These are phyloP conservation scores for Sanghuangporus baumii DNA, from an alignment of 1,284 basidiomycete species.

Conservation along the genomic window DNA sequence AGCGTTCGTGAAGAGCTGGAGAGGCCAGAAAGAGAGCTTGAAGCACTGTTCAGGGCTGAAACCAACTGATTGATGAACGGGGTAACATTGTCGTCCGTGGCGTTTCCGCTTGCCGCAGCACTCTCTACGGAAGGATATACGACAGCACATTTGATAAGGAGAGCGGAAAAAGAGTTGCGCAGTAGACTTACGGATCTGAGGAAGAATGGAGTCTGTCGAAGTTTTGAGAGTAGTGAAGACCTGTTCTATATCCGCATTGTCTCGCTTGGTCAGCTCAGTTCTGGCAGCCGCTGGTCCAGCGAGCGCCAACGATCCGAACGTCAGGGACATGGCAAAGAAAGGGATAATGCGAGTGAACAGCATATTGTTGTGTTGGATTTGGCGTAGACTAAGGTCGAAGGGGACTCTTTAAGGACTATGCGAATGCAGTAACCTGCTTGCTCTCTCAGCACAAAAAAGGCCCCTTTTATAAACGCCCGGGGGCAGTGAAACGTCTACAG, in stretches of 20 bases:
- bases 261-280: neutral
- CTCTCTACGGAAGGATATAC: neutral
- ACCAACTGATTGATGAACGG: conserved; percentile 16
- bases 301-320: conserved; percentile 9
- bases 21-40: conserved; percentile 9
- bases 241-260: conserved; percentile 2
- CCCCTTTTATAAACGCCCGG: neutral
- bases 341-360: conserved; percentile 11
- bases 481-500: neutral
- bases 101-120: conserved; percentile 1
- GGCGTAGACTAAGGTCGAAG: neutral
- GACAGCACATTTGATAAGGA: neutral
- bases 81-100: conserved; percentile 6
- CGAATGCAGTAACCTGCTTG: neutral
- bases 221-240: conserved; percentile 14
- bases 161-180: neutral
- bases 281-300: conserved; percentile 1
- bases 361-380: neutral
- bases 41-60: conserved; percentile 14
- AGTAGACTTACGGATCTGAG: conserved; percentile 14
- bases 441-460: neutral
- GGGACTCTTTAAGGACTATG: neutral
- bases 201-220: conserved; percentile 2
- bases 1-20: neutral
- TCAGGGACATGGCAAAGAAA: conserved; percentile 5